Base-by-base conservation (phyloP, 192 early-diverging fungal genomes). In the Backusella morwellensis region DNA sequence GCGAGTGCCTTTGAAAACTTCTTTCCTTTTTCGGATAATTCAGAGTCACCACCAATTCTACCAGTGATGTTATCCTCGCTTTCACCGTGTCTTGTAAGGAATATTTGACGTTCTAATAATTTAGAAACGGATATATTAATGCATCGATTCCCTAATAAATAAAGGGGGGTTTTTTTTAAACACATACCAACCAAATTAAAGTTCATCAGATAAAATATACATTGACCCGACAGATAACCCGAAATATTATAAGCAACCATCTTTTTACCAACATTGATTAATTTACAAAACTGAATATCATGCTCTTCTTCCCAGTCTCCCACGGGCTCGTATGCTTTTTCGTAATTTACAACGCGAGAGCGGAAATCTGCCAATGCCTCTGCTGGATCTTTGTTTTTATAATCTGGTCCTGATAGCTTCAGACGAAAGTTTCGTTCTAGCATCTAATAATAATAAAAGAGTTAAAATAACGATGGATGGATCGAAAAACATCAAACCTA, bases 191-290 rank as follows among this genome's bases (percentile, higher is more conserved):
- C 81, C 74, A 97, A 90, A 76, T 99, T 95, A 80, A 98, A 98
- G 82, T 99, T 97, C 97, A 98, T 98, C 75, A 99, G 80, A 78
- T 98, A 99, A 80, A 99, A 98, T 63, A 99, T 95, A 63, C 95
- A 95, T 84, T 99, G 98, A 21, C 93, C 92, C 36, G 91, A 87
- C 41, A 99, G 84, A 81, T 96, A 99, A 69, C 98, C 98, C 78
- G 93, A 91, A 72, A 97, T 95, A 79, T 97, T 96, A 84, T 97
- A 90, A 7, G 97, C 94, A 81, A 97, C 95, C 4, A 98, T 88
- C 81, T 97, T 99, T 76, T 95, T 95, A 75, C 98, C 98, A 4
- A 98, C 96, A 82, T 99, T 96, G 72, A 97, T 93, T 54, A 98
- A 86, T 81, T 99, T 98, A 87, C 97, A 96, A 82, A 95, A 99